Conservation (phyloP, 192 early-diverging fungal genomes). For the Pilaira anomala region DNA sequence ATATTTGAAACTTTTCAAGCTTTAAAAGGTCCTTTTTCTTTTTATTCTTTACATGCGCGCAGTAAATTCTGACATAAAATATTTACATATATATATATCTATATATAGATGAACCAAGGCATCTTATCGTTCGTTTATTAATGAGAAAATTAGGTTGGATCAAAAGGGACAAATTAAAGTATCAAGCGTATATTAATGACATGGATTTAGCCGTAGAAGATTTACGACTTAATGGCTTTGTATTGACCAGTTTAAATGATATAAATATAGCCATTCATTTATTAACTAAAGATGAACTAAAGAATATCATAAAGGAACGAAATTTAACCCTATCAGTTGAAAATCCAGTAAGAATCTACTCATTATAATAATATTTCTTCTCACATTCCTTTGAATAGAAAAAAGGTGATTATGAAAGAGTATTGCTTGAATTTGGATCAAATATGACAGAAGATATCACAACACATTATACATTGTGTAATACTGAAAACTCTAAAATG, state of each 20-base stretch:
- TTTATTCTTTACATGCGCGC: not conserved
- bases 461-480: not conserved
- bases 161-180: conserved; percentile 26
- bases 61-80: not conserved
- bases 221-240: not conserved
- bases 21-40: conserved; percentile 19
- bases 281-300: conserved; percentile 33
- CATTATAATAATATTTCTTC: no score
- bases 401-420: not conserved
- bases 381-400: not conserved
- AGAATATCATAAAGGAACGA: conserved; percentile 13
- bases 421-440: not conserved
- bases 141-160: conserved; percentile 41
- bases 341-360: not conserved
- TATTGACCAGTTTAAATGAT: conserved; percentile 19
- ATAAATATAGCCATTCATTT: conserved; percentile 26
- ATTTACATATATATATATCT: no score
- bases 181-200: conserved; percentile 8
- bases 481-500: not conserved
- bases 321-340: not conserved
- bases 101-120: conserved; percentile 27
- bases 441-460: not conserved
- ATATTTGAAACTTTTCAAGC: conserved; percentile 35
- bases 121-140: conserved; percentile 42
- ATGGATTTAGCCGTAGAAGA: not conserved